Percentiles rank a stretch among this genome's conserved stretches.
Evolutionary conservation across 2,329 filamentous ascomycete species (phyloP).

Genomic region (Rhexocercosporidium sp.): DNA sequence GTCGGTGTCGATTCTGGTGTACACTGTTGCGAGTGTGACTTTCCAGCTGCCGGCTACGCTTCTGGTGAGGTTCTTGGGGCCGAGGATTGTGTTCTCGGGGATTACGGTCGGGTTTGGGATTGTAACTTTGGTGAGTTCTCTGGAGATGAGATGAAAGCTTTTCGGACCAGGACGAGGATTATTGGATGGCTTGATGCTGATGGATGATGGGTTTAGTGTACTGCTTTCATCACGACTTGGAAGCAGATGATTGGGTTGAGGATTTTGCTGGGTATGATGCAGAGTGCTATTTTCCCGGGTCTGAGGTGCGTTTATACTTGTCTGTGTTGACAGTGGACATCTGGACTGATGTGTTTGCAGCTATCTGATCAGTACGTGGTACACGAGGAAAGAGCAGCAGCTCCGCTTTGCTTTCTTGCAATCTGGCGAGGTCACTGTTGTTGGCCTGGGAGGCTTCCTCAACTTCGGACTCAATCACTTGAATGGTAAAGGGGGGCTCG

Average conservation of each 20-base stretch:
- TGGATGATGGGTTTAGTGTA: conserved; percentile 48
- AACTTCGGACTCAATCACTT: conserved; percentile 73
- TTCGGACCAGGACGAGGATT: too few relatives aligned
- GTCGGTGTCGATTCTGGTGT: conserved; percentile 74
- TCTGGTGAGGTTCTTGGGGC: conserved; percentile 67
- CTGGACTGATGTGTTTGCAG: conserved; percentile 32
- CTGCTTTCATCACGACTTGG: conserved; percentile 71
- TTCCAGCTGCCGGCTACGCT: conserved; percentile 74
- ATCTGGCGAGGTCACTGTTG: conserved; percentile 66
- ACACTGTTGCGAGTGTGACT: conserved; percentile 69
- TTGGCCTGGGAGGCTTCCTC: conserved; percentile 45
- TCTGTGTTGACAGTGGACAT: not conserved
- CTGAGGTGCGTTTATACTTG: conserved; percentile 33
- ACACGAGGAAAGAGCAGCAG: conserved; percentile 41
- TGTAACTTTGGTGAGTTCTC: conserved; percentile 57
- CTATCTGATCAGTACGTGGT: conserved; percentile 51
- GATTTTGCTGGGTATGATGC: conserved; percentile 68
- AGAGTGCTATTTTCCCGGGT: conserved; percentile 59
- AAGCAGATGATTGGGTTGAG: conserved; percentile 71
- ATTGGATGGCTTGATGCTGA: not conserved
- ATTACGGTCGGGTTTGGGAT: conserved; percentile 67
- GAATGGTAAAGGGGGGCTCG: conserved; percentile 56
- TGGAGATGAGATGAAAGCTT: too few relatives aligned
- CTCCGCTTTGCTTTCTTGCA: conserved; percentile 70
- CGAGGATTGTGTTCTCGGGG: conserved; percentile 63